Evolutionary conservation across 148 eudicot genomes (phyloP).

Genomic region (Nepenthes mirabilis): DNA sequence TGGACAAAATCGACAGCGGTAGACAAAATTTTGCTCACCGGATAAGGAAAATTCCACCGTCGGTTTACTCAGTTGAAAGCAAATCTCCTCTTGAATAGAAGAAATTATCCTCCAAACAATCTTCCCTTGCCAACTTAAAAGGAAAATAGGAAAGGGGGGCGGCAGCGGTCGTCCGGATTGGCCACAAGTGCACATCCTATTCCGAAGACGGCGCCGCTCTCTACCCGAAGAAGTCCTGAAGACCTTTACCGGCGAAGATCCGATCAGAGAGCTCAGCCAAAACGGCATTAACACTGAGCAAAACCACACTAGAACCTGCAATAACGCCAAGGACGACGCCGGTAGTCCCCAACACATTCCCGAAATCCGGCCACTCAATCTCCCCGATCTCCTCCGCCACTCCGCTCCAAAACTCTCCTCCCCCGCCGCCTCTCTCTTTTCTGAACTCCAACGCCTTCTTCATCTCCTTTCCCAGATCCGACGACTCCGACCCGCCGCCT

Average conservation of each 20-base stretch:
- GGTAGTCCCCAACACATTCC: conserved; percentile 62
- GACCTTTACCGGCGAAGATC: conserved; percentile 74
- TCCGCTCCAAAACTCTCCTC: conserved; percentile 30
- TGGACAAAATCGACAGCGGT: too few species aligned
- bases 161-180: too few species aligned
- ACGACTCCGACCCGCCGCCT: conserved; percentile 6
- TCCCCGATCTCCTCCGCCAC: conserved; percentile 63
- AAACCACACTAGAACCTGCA: conserved; percentile 79
- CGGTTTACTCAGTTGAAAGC: too few species aligned
- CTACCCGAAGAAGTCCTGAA: conserved; percentile 74
- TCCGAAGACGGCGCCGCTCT: neutral
- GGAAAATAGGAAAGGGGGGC: too few species aligned
- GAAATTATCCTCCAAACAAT: too few species aligned
- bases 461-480: conserved; percentile 56
- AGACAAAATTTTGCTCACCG: too few species aligned
- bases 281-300: conserved; percentile 81
- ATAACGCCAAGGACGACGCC: conserved; percentile 79
- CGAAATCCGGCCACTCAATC: conserved; percentile 85
- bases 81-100: too few species aligned
- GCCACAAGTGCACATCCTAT: too few species aligned
- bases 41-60: too few species aligned
- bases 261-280: conserved; percentile 82
- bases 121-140: too few species aligned
- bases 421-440: conserved; percentile 9
- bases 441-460: conserved; percentile 59